Evolutionary conservation across 2,329 filamentous ascomycete species (phyloP), one percentile per base, ranked within the genome.

Genomic region (Fusarium pilosicola): DNA sequence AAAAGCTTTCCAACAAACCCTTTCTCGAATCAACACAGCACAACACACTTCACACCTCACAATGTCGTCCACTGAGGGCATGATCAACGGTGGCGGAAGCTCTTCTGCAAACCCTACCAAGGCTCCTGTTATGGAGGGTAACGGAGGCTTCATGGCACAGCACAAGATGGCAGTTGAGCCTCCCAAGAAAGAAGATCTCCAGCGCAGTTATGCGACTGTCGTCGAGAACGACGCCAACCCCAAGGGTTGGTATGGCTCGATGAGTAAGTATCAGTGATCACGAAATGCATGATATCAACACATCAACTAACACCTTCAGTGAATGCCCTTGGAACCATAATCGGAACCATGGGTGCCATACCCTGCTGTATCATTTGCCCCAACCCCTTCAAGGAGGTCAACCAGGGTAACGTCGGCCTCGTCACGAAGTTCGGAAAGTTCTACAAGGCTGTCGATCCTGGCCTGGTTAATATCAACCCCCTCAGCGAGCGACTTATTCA

Each of bases 391-490:
- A 97, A 97, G 86, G 92, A 91, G 54, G 96, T 99, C 68, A 86
- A 89, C 63, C 96, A 98, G 85, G 96, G 96, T 78, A 95, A 97
- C 77, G 96, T 99, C 55, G 96, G 96, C 70, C 89, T 99, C 49
- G 92, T 99, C 81, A 97, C 95, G 80, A 97, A 96, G 84, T 99
- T 99, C 76, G 96, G 96, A 79, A 88, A 92, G 74, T 98, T 99
- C 85, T 94, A 97, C 84, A 93, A 95, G 83, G 95, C 96, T 17
- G 96, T 98, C 75, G 96, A 99, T 82, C 96, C 96, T 6, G 96
- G 96, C 81, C 91, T 99, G 38, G 94, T 98, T 83, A 97, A 97
- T 87, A 92, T 99, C 87, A 99, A 99, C 86, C 96, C 96, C 7
- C 90, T 98, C 62, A 96, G 93, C 79, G 96, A 99, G 87, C 90